Evolutionary conservation across 2,329 filamentous ascomycete genomes (phyloP).

Genomic region (Chaetomiaceae sp.): DNA sequence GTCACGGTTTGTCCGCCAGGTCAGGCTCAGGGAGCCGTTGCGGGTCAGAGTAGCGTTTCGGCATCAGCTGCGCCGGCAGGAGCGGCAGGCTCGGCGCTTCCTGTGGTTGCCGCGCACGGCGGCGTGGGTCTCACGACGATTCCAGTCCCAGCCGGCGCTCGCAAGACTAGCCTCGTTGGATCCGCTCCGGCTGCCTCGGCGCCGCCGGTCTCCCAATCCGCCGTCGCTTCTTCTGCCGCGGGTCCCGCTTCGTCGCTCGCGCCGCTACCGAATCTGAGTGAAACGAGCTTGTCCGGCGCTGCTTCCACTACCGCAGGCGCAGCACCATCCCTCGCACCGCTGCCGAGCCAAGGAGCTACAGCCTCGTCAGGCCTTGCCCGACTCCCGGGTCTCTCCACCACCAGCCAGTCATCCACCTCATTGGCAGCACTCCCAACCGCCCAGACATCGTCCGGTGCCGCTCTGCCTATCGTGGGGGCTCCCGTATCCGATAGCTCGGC

Average conservation of each 20-base stretch:
- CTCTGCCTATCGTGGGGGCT: conserved; percentile 5
- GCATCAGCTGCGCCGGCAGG: conserved; percentile 12
- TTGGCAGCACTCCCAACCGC: neutral
- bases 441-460: neutral
- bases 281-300: neutral
- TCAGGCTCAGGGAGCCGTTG: conserved; percentile 16
- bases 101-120: conserved; percentile 11
- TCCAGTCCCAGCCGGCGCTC: conserved; percentile 14
- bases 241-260: conserved; percentile 5
- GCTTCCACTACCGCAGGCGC: neutral
- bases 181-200: neutral
- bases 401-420: neutral
- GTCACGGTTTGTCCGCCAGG: conserved; percentile 24
- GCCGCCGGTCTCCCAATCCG: conserved; percentile 1
- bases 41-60: conserved; percentile 6
- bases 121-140: conserved; percentile 22
- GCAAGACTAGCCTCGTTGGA: conserved; percentile 10
- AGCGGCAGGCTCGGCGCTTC: conserved; percentile 8
- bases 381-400: conserved; percentile 1
- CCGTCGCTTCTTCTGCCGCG: conserved; percentile 6
- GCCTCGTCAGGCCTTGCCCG: conserved; percentile 1
- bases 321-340: neutral
- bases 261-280: too few relatives aligned
- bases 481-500: conserved; percentile 4
- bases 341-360: neutral